Conservation (phyloP, 2,329 filamentous ascomycete genomes). For the Talaromyces atroroseus region DNA sequence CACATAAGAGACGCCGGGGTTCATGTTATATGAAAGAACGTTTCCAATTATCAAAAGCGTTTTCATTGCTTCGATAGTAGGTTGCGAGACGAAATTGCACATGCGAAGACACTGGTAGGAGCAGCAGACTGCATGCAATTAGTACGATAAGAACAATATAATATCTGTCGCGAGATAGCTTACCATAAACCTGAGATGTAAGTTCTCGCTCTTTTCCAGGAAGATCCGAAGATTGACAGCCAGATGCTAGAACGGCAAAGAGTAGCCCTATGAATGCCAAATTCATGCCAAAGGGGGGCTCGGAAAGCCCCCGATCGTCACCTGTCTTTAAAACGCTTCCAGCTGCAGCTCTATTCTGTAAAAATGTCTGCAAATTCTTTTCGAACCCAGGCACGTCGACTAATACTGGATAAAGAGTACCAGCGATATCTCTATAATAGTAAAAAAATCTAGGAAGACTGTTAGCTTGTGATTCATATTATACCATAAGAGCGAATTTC, state of each 20-base stretch:
- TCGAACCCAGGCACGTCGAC: constrained; percentile 53
- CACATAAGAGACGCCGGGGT: constrained; percentile 59
- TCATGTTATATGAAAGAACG: constrained; percentile 59
- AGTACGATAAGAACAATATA: constrained; percentile 18
- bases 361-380: constrained; percentile 48
- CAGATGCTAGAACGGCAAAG: constrained; percentile 59
- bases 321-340: constrained; percentile 37
- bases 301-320: constrained; percentile 43
- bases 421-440: constrained; percentile 54
- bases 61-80: constrained; percentile 57
- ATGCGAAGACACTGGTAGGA: constrained; percentile 60
- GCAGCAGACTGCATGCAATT: constrained; percentile 49
- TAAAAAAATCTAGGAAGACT: constrained; percentile 45
- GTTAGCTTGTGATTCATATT: not conserved
- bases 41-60: constrained; percentile 58
- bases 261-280: constrained; percentile 56
- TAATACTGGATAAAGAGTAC: constrained; percentile 57
- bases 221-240: constrained; percentile 55
- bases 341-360: constrained; percentile 47
- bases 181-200: constrained; percentile 60
- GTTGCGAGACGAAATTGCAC: constrained; percentile 59
- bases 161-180: constrained; percentile 13
- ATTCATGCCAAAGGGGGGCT: constrained; percentile 53
- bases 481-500: not conserved
- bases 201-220: constrained; percentile 56